Evolutionary conservation across 2,329 filamentous ascomycete genomes (phyloP).

Genomic region (Talaromyces rugulosus): DNA sequence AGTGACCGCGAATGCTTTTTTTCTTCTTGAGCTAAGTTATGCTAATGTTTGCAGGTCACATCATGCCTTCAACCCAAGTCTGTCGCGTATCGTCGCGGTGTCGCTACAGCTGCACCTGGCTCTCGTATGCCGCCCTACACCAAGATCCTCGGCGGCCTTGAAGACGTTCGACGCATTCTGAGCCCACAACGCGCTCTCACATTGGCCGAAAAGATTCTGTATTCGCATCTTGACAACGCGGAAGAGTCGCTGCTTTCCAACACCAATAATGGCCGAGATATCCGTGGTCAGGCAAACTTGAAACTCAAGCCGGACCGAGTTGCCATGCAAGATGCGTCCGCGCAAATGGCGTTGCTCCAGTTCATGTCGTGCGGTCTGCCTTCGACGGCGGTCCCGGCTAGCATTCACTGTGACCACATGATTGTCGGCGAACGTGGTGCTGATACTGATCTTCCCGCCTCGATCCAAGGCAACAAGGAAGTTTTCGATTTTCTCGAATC

Average conservation of each 20-base stretch:
- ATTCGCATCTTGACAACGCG: constrained; percentile 85
- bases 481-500: constrained; percentile 97
- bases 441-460: constrained; percentile 75
- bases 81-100: constrained; percentile 26
- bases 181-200: constrained; percentile 64
- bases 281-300: constrained; percentile 85
- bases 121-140: constrained; percentile 72
- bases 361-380: constrained; percentile 97
- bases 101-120: constrained; percentile 37
- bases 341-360: constrained; percentile 96
- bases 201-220: constrained; percentile 95
- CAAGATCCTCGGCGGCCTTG: constrained; percentile 72
- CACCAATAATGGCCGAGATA: constrained; percentile 76
- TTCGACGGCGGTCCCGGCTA: constrained; percentile 86
- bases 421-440: constrained; percentile 93
- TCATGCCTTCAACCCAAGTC: constrained; percentile 31
- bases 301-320: constrained; percentile 97
- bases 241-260: constrained; percentile 81
- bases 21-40: not conserved
- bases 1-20: constrained; percentile 13
- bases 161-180: constrained; percentile 70
- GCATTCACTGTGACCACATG: constrained; percentile 98
- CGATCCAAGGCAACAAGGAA: constrained; percentile 89
- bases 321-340: constrained; percentile 98
- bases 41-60: constrained; percentile 22